Evolutionary conservation across 2,329 filamentous ascomycete genomes (phyloP).

Genomic region (Aaosphaeria arxii): DNA sequence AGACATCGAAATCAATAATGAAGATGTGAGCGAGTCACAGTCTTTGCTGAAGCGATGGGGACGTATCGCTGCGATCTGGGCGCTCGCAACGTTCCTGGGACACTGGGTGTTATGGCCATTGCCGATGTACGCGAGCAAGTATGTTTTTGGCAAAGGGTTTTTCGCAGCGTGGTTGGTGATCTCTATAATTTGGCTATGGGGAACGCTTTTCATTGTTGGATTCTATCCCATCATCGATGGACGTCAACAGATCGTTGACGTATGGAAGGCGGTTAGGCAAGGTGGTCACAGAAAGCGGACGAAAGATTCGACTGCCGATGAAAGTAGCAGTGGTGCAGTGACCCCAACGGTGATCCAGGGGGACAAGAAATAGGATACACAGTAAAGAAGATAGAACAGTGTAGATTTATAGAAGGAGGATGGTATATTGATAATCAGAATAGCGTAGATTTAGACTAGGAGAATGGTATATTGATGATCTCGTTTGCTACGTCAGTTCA

Average conservation of each 20-base stretch:
- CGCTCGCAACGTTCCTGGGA: conserved; percentile 49
- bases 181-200: conserved; percentile 54
- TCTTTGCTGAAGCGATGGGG: conserved; percentile 47
- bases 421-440: too few relatives aligned
- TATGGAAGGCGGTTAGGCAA: conserved; percentile 9
- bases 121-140: conserved; percentile 53
- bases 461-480: too few relatives aligned
- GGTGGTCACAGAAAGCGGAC: background rate
- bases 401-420: too few relatives aligned
- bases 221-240: conserved; percentile 53
- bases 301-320: background rate
- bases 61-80: conserved; percentile 46
- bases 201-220: conserved; percentile 48
- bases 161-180: conserved; percentile 52
- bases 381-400: conserved; percentile 9
- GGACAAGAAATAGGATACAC: background rate
- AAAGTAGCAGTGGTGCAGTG: conserved; percentile 3
- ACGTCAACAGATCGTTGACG: conserved; percentile 28
- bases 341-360: background rate
- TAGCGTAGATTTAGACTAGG: too few relatives aligned
- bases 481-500: too few relatives aligned
- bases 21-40: conserved; percentile 2
- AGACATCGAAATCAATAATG: conserved; percentile 2
- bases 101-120: conserved; percentile 56
- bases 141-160: conserved; percentile 49